Conservation (phyloP, 2,329 filamentous ascomycete species). For the Xylaria sp. region DNA sequence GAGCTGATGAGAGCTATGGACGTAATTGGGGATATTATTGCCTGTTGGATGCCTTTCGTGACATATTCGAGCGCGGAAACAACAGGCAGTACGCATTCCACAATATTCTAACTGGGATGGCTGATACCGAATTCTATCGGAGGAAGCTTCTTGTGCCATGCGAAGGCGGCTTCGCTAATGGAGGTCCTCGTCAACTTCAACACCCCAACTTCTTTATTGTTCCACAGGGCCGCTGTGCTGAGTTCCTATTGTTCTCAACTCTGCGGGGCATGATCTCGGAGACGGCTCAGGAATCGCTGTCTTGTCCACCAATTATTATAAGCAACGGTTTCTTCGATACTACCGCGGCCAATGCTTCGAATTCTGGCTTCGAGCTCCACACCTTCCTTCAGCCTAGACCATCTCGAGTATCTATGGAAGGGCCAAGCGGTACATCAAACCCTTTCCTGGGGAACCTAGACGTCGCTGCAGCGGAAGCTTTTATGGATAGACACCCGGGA, state of each 20-base stretch:
- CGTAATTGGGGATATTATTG: slow-evolving; percentile 38
- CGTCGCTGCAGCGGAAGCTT: slow-evolving; percentile 21
- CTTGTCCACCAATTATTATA: slow-evolving; percentile 9
- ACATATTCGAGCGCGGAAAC: slow-evolving; percentile 34
- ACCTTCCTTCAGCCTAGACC: slow-evolving; percentile 26
- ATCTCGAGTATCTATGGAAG: slow-evolving; percentile 14
- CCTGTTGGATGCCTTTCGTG: slow-evolving; percentile 34
- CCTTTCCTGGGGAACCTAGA: slow-evolving; percentile 30
- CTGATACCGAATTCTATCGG: slow-evolving; percentile 17
- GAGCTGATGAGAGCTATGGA: slow-evolving; percentile 38
- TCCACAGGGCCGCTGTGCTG: slow-evolving; percentile 35
- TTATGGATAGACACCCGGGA: slow-evolving; percentile 12
- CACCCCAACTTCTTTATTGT: slow-evolving; percentile 35
- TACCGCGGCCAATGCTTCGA: slow-evolving; percentile 28
- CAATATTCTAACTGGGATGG: slow-evolving; percentile 11
- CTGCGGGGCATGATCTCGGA: slow-evolving; percentile 16
- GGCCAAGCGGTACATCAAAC: slow-evolving; percentile 21
- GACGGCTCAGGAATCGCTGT: not conserved
- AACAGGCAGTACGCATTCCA: slow-evolving; percentile 7
- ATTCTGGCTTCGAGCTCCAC: slow-evolving; percentile 26
- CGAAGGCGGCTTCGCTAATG: slow-evolving; percentile 31
- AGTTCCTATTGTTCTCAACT: slow-evolving; percentile 32
- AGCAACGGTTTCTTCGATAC: slow-evolving; percentile 37
- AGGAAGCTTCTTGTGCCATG: slow-evolving; percentile 12
- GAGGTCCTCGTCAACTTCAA: slow-evolving; percentile 27